Evolutionary conservation across 139 green algal genomes (phyloP).

Genomic region (Chlamydomonas incerta): DNA sequence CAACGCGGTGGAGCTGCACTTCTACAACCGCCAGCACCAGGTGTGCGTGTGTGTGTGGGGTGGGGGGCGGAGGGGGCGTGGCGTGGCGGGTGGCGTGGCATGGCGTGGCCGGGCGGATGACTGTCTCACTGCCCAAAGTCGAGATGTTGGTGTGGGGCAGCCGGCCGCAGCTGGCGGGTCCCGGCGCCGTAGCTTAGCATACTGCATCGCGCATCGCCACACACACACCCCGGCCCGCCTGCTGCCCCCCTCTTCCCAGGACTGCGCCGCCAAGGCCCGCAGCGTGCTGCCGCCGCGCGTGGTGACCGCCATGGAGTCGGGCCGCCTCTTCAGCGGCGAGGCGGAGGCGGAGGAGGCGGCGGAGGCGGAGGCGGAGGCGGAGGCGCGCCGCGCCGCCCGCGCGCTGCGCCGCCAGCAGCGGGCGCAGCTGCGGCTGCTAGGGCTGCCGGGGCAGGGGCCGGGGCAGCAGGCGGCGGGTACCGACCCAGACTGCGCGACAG

Average conservation of each 20-base stretch:
- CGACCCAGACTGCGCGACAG: no score
- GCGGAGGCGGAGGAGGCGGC: neutral
- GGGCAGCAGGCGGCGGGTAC: neutral
- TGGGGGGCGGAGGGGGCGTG: neutral
- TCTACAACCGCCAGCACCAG: slow-evolving; percentile 85
- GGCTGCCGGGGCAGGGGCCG: neutral
- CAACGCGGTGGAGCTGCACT: slow-evolving; percentile 88
- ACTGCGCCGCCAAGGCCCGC: slow-evolving; percentile 63
- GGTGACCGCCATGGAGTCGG: slow-evolving; percentile 32
- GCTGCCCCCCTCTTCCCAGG: no score
- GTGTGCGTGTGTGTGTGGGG: slow-evolving; percentile 8
- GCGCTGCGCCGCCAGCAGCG: neutral
- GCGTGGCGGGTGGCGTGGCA: neutral
- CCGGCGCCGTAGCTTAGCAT: no score
- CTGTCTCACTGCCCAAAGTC: neutral
- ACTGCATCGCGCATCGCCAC: no score
- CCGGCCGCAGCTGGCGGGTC: no score
- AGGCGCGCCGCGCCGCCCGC: neutral
- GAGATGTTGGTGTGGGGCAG: no score
- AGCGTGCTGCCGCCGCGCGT: slow-evolving; percentile 58
- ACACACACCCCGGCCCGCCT: no score
- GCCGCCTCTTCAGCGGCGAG: neutral
- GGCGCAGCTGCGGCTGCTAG: no score
- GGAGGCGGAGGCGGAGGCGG: neutral
- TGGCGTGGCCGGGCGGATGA: neutral